Evolutionary conservation across 352 stramenopile genomes (phyloP), one percentile per base, ranked within the genome.

Genomic region (Plasmopara viticola): DNA sequence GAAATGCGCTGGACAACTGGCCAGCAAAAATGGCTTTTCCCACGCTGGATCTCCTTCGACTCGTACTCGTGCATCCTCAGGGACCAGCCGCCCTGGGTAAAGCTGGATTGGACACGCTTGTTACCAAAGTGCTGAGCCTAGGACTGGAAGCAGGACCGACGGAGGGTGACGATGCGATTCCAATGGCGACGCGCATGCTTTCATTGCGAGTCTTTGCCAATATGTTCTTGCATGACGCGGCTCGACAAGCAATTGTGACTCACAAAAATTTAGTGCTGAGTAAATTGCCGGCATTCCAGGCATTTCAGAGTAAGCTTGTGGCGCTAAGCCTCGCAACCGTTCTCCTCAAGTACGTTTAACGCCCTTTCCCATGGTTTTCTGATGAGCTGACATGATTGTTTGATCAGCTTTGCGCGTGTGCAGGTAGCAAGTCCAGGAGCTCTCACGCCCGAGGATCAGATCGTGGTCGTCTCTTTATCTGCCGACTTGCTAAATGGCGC

Each of bases 41-140:
- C 9, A 84, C 77, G 4, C 68, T 98, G 20, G 94, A 98, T 70
- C 60, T 98, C 56, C 76, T 94, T 29, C 83, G 94, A 7, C 68
- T 98, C 13, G 73, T 92, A 30, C 51, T 96, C 2, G 64, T 95
- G 6, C 94, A 98, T 59, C 91, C 93, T 0, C 79, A 96, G 58
- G 90, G 82, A 0, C 62, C 74, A 4, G 44, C 17, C 8, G 54
- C 71, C 20, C 34, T 92, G 5, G 64, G 74, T 28, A 52, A 67
- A 34, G 47, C 58, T 29, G 53, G 60, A 0, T 48, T 86, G 20
- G 9, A 73, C 17, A 48, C 56, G 7, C 15, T 90, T 9, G 61
- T 70, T 7, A 63, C 52, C 0, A 58, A 68, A 41, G 57, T 72
- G 13, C 38, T 92, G 14, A 51, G 48, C 4, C 68, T 87, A 17